A percentile compares a stretch with the other conserved stretches of the same genome.
Evolutionary conservation across 2,329 filamentous ascomycete species (phyloP).

Genomic region (Pseudocercospora vitis): DNA sequence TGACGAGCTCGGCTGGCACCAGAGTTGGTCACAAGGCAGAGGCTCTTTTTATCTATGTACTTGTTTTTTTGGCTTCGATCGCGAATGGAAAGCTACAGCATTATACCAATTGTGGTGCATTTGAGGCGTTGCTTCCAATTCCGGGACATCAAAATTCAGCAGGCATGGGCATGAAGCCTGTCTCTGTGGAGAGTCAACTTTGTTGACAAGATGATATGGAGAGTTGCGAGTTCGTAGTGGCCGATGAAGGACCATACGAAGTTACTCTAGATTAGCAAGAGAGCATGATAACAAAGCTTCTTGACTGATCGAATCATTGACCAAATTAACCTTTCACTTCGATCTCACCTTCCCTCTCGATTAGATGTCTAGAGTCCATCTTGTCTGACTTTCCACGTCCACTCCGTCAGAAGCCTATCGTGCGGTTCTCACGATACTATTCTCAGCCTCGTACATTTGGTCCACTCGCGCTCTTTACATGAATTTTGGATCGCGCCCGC

Average conservation of each 20-base stretch:
- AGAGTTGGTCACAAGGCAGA: slow-evolving; percentile 4
- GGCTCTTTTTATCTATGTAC: not conserved
- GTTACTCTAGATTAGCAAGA: slow-evolving; percentile 1
- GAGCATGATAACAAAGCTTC: not conserved
- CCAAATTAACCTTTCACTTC: too few relatives aligned
- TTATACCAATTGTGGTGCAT: slow-evolving; percentile 21
- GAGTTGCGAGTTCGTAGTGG: not conserved
- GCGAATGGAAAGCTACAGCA: slow-evolving; percentile 8
- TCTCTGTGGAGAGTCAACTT: not conserved
- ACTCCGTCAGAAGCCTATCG: too few relatives aligned
- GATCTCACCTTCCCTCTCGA: too few relatives aligned
- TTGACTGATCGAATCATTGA: slow-evolving; percentile 4
- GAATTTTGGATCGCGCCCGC: not conserved
- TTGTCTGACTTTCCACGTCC: not conserved
- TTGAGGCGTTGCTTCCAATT: slow-evolving; percentile 10
- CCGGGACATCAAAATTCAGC: not conserved
- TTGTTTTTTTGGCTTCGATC: not conserved
- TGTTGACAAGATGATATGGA: not conserved
- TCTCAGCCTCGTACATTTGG: too few relatives aligned
- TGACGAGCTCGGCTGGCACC: slow-evolving; percentile 19
- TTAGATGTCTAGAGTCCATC: too few relatives aligned
- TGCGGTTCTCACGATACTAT: too few relatives aligned
- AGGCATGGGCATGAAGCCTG: slow-evolving; percentile 6
- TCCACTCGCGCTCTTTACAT: too few relatives aligned
- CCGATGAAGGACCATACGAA: not conserved